phyloP scores from a whole-genome alignment of 2,329 filamentous ascomycete genomes.

The Nannizzia gypsea region DNA sequence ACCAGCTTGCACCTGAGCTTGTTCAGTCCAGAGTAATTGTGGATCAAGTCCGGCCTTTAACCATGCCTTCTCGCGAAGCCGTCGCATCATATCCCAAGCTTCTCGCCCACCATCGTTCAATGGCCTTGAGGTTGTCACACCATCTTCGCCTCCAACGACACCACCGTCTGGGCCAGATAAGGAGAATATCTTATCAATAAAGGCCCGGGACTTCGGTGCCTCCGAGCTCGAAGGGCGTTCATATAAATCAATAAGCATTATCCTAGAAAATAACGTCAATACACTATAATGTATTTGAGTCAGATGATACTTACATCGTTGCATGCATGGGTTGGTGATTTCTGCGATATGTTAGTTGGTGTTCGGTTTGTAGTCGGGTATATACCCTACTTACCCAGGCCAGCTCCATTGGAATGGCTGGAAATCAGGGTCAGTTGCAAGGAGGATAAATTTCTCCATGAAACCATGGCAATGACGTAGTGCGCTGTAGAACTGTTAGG shows the following conservation, averaged over 20 bases:
- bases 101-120: conserved; percentile 38
- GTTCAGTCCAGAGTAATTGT: conserved; percentile 36
- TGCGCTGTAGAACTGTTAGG: conserved; percentile 22
- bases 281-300: background rate
- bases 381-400: conserved; percentile 29
- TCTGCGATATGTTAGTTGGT: conserved; percentile 16
- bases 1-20: conserved; percentile 33
- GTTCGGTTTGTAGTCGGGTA: background rate
- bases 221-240: conserved; percentile 36
- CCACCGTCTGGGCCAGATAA: conserved; percentile 35
- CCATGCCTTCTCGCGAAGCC: conserved; percentile 38
- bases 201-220: conserved; percentile 34
- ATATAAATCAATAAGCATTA: conserved; percentile 40
- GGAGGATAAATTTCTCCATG: conserved; percentile 39
- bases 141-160: conserved; percentile 36
- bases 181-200: conserved; percentile 37
- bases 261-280: conserved; percentile 20
- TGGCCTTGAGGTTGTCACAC: conserved; percentile 32
- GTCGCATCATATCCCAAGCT: conserved; percentile 39
- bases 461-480: conserved; percentile 38
- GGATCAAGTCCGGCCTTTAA: conserved; percentile 38
- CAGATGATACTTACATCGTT: conserved; percentile 23
- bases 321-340: conserved; percentile 37
- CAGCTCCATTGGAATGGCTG: conserved; percentile 40
- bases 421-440: conserved; percentile 37